Evolutionary conservation across 108 stramenopile species (phyloP), one percentile per base, ranked within the genome.

Genomic region (Cyclotella choctawhatcheeana): DNA sequence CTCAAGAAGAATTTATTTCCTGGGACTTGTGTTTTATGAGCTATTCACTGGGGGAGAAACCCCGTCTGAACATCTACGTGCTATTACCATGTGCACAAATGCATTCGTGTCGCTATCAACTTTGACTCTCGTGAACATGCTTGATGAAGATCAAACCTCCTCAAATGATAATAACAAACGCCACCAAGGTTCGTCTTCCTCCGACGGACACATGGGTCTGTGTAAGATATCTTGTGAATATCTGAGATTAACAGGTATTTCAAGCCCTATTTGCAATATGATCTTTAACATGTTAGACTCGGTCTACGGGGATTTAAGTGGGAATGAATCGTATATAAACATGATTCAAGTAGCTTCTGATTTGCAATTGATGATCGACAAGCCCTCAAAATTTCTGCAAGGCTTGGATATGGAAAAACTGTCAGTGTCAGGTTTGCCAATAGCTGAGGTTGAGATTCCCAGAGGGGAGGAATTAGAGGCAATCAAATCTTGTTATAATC

Each of bases 291-390:
- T 48, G 47, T n/a, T 48, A 10, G 63, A 64, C 17, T 22, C 21
- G 10, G 7, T 29, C 7, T 43, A 27, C 24, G 63, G 63, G 7
- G 63, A 47, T 1, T 27, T 27, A 16, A 22, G 44, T 26, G 63
- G 37, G 13, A 47, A 50, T 7, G 63, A 64, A 45, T 48, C 17
- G 4, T 48, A n/a, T 48, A 4, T n/a, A 8, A 48, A 3, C 24
- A 54, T 54, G 5, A 3, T 16, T 7, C 25, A 54, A 5, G 25
- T 54, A 5, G 17, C 3, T 3, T 29, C 26, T 27, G 53, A 54
- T 27, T 54, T 54, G 53, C 53, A 54, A 27, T 54, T 54, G 17
- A 54, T 54, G 53, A 26, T 54, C 3, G 53, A 54, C 26, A 5
- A 27, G 27, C 53, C 48, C 8, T 40, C 47, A 10, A 48, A 48